These are phyloP conservation scores for Backusella sp. DNA, from an alignment of 192 early-diverging fungal genomes.

Conservation along the genomic window DNA sequence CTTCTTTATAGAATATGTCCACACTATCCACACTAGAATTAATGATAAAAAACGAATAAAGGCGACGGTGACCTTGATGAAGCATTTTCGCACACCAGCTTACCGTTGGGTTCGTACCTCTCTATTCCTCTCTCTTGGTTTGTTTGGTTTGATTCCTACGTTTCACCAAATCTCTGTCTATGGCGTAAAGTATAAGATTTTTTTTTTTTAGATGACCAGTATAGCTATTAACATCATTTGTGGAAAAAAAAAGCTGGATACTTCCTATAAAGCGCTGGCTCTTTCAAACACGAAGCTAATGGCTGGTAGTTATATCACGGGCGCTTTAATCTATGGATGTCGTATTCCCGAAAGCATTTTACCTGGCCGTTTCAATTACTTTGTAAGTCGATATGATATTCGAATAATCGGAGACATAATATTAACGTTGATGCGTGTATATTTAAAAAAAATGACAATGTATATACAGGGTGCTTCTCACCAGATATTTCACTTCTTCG, in stretches of 20 bases:
- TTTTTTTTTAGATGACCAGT: not conserved
- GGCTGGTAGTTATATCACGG: constrained; percentile 76
- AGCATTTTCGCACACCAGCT: constrained; percentile 66
- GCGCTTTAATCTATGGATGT: constrained; percentile 79
- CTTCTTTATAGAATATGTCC: too few relatives aligned
- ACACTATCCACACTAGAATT: too few relatives aligned
- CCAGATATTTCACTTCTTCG: constrained; percentile 88
- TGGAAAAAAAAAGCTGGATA: constrained; percentile 2
- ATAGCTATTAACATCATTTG: not conserved
- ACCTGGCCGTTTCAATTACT: constrained; percentile 7
- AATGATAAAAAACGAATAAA: too few relatives aligned
- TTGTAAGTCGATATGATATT: not conserved
- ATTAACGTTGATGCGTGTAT: not conserved
- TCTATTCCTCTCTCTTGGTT: constrained; percentile 79
- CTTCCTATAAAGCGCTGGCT: constrained; percentile 48
- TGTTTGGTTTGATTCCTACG: constrained; percentile 71
- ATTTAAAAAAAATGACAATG: not conserved
- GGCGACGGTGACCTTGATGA: constrained; percentile 50
- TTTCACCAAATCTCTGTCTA: constrained; percentile 61
- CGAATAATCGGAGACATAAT: not conserved
- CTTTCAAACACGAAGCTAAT: constrained; percentile 64
- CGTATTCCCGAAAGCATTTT: not conserved
- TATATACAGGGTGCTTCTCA: constrained; percentile 63
- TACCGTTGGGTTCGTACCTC: constrained; percentile 76
- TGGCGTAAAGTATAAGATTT: constrained; percentile 50